Percentiles rank a stretch among this genome's conserved stretches.
phyloP scores from a whole-genome alignment of 345 rosid genomes.

The Populus ilicifolia region DNA sequence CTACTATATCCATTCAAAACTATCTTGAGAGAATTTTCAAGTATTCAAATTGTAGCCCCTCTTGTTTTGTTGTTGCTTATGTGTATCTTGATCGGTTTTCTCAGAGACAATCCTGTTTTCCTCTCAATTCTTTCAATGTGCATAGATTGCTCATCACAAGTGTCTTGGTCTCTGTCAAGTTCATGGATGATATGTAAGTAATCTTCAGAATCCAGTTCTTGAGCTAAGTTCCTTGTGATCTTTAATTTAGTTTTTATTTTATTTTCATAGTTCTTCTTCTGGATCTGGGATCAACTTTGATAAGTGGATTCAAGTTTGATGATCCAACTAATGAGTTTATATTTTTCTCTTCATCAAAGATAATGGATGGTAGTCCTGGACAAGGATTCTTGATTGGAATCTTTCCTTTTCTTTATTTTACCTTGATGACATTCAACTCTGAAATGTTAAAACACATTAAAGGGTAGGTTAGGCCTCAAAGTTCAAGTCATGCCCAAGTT shows the following conservation, averaged over 20 bases:
- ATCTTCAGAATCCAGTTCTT: neutral
- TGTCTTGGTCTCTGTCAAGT: slow-evolving; percentile 70
- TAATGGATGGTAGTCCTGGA: too few relatives aligned
- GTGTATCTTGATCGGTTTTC: slow-evolving; percentile 66
- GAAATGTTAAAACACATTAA: neutral
- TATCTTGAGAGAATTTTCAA: slow-evolving; percentile 70
- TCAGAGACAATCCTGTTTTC: slow-evolving; percentile 48
- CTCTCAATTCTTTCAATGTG: slow-evolving; percentile 58
- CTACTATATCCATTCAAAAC: slow-evolving; percentile 53
- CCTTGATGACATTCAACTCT: neutral
- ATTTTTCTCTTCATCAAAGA: too few relatives aligned
- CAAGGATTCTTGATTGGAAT: too few relatives aligned
- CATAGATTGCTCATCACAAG: slow-evolving; percentile 70
- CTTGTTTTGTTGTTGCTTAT: slow-evolving; percentile 69
- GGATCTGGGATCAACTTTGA: neutral
- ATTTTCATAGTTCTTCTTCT: neutral
- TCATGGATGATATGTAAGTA: slow-evolving; percentile 82
- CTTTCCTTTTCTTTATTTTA: too few relatives aligned
- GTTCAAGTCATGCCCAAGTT: neutral
- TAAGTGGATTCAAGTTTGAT: neutral
- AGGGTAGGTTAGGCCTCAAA: neutral
- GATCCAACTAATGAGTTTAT: neutral
- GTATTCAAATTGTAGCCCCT: slow-evolving; percentile 68
- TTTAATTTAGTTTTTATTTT: neutral
- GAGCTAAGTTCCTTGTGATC: neutral